A percentile compares a stretch with the other conserved stretches of the same genome.
These are phyloP conservation scores for Neotropicomus parvogracilis DNA, from an alignment of 1,284 basidiomycete species.

Conservation along the genomic window DNA sequence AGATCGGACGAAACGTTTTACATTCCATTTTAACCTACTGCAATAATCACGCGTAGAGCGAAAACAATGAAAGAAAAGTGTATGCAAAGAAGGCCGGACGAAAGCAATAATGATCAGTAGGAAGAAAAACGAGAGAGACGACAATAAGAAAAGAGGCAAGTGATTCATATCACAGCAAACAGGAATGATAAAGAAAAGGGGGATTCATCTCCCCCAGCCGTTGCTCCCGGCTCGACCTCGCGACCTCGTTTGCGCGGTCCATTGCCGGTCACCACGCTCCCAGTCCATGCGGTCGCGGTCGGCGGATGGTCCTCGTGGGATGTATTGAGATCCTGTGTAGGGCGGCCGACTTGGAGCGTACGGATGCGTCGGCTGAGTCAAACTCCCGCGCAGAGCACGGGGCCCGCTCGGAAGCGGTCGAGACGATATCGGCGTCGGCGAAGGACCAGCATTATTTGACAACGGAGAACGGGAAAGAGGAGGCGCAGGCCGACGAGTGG, in stretches of 20 bases:
- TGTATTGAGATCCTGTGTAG: constrained; percentile 25
- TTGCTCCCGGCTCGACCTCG: constrained; percentile 32
- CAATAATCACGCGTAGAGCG: constrained; percentile 11
- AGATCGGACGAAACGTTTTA: constrained; percentile 9
- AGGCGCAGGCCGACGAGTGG: constrained; percentile 28
- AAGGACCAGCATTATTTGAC: constrained; percentile 25
- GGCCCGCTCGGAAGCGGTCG: constrained; percentile 50
- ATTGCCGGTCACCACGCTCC: constrained; percentile 36
- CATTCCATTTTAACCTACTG: constrained; percentile 14
- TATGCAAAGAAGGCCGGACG: constrained; percentile 6
- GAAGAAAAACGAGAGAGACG: neutral
- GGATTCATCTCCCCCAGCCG: constrained; percentile 31
- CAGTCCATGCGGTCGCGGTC: constrained; percentile 41
- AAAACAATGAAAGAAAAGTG: constrained; percentile 1
- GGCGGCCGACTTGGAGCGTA: constrained; percentile 26
- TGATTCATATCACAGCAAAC: constrained; percentile 14
- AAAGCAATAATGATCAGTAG: constrained; percentile 36
- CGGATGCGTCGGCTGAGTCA: constrained; percentile 25
- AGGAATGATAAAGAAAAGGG: constrained; percentile 5
- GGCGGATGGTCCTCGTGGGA: constrained; percentile 44
- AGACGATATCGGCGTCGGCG: constrained; percentile 23
- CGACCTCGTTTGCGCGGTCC: constrained; percentile 24
- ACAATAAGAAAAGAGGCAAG: neutral
- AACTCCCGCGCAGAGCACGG: constrained; percentile 44
- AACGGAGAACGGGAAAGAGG: constrained; percentile 27